These are phyloP conservation scores for Euptelea pleiosperma DNA, from an alignment of 164 flowering plant species.

Conservation along the genomic window DNA sequence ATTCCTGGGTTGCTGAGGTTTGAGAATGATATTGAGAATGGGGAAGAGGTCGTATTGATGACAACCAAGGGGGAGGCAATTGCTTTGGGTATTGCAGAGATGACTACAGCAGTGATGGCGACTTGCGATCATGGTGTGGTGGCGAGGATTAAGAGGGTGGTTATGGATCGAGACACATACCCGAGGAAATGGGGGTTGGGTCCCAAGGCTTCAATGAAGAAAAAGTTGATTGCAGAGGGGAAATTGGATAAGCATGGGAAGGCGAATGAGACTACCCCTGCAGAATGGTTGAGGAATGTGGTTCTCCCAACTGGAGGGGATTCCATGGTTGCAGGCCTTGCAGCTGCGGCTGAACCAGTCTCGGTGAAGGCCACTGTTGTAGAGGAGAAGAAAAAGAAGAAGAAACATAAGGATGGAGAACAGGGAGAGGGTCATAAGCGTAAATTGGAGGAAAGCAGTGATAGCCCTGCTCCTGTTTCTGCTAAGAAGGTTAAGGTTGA, in stretches of 20 bases:
- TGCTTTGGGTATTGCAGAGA: slow-evolving; percentile 77
- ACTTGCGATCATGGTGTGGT: slow-evolving; percentile 84
- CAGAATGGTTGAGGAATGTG: slow-evolving; percentile 67
- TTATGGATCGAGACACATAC: slow-evolving; percentile 81
- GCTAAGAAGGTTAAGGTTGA: slow-evolving; percentile 36
- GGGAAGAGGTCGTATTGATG: slow-evolving; percentile 76
- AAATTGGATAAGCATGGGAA: slow-evolving; percentile 69
- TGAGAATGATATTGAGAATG: slow-evolving; percentile 69
- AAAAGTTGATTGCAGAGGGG: slow-evolving; percentile 63
- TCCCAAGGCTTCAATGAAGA: slow-evolving; percentile 77
- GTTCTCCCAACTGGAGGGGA: slow-evolving; percentile 66
- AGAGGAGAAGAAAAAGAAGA: slow-evolving; percentile 35
- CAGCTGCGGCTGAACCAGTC: slow-evolving; percentile 39
- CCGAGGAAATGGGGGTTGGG: slow-evolving; percentile 88
- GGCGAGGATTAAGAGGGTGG: slow-evolving; percentile 82
- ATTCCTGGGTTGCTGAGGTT: slow-evolving; percentile 79
- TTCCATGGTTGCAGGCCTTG: slow-evolving; percentile 52
- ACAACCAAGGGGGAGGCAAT: slow-evolving; percentile 81
- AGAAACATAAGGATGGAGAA: slow-evolving; percentile 25
- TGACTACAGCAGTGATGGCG: slow-evolving; percentile 85
- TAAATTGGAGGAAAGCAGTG: slow-evolving; percentile 32
- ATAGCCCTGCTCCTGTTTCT: slow-evolving; percentile 28
- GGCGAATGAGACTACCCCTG: slow-evolving; percentile 66
- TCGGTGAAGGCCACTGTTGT: slow-evolving; percentile 11
- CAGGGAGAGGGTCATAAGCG: slow-evolving; percentile 40